Base-by-base conservation (phyloP, 2,329 filamentous ascomycete species). In the Didymella segeticola region DNA sequence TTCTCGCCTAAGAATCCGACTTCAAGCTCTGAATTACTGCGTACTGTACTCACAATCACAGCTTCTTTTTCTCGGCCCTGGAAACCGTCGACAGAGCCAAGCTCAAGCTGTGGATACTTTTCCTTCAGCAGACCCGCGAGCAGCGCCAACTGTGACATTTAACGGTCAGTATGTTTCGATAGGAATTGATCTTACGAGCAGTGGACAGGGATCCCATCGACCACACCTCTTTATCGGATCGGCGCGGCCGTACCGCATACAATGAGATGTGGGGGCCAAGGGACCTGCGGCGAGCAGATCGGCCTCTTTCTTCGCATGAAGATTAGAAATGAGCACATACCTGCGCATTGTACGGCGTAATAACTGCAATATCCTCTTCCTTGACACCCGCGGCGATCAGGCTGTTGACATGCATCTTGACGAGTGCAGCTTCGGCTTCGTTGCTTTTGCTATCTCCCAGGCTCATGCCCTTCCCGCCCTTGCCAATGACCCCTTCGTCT, bases 31-130 rank as follows among this genome's bases (percentile, higher is more conserved):
- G 86, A 63, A 71, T 99, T 99, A 75, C 93, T 97, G 62, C 95
- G 84, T 51, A 99, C 95, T n/a, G 98, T 83, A 74, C 89, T 96
- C 45, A 99, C 88, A 31, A 99, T 84, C 14, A 99, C 88, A 2
- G 91, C 95, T 75, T 99, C 95, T 76, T 99, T 99, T 76, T 99
- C 95, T 15, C 95, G 86, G 27, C 95, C 95, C 75, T 99, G 95
- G 72, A 99, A 99, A 2, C 93, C 95, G 74, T 99, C 95, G 2
- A 99, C 91, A 66, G 91, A 96, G 27, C 95, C 95, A n/a, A 99
- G 81, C 74, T 99, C 95, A 43, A 99, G 86, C 11, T 89, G 91
- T 0, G 89, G 89, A 66, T 89, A 96, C 31, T 81, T 79, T 56
- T 95, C 90, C 70, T 93, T 95, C 43, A 99, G 82, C 61, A 89